Evolutionary conservation across 768 basidiomycete species (phyloP), one percentile per base, ranked within the genome.

Genomic region (Baorangia bicolor): DNA sequence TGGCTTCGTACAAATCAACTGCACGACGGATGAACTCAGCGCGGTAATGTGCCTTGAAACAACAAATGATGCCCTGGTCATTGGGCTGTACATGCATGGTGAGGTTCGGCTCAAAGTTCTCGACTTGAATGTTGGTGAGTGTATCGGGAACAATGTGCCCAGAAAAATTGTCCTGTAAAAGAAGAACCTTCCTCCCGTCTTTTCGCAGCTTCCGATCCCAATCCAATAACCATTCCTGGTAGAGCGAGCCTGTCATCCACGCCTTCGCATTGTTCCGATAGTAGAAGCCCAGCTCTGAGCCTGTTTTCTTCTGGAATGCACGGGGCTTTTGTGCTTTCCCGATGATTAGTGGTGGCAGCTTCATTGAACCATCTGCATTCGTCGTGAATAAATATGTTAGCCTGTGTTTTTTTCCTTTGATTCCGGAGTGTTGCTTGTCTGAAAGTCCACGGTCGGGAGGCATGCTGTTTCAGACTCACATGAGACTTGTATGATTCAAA

Each of bases 31-130:
- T 39, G 4, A 58, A 58, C 11, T 35, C 16, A 3, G 59, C 51
- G 13, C 62, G 58, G 25, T 27, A 27, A 27, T 27, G 25, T 27
- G 25, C 25, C 25, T 27, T 27, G 25, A 27, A 27, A 5, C 25
- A 27, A 27, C 5, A 5, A 5, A 27, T 27, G 25, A 27, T 27
- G 25, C 25, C 25, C 25, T 27, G 62, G 38, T 77, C 73, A 21
- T 59, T 65, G 3, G 72, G 74, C 50, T 77, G 75, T 5, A 76
- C 58, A 55, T 72, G 68, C 10, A 69, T 40, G 2, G 72, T 77
- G n/a, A 76, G 64, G 43, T 75, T 76, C 2, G 73, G 69, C 46
- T 70, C 67, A 11, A 53, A 56, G 5, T 45, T 56, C 1, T 55
- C 37, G 66, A 64, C 28, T 37, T 39, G 18, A 56, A 49, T 16